Conservation (phyloP, 1,284 basidiomycete genomes). For the Cutaneotrichosporon spelunceum region DNA sequence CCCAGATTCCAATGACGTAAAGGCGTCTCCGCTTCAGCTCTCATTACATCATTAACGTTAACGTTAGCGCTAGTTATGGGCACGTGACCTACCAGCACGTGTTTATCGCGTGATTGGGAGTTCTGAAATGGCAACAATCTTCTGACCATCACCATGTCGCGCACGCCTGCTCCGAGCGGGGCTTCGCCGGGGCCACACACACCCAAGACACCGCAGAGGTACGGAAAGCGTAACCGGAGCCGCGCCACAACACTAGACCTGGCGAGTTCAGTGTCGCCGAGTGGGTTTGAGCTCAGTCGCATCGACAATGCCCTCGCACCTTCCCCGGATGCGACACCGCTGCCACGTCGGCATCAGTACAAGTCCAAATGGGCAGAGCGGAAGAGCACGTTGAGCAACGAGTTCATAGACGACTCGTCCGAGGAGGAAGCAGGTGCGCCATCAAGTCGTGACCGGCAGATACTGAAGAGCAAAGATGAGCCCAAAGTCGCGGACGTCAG, state of each 20-base stretch:
- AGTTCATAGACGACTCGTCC: slow-evolving; percentile 4
- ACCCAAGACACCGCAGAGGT: too few relatives aligned
- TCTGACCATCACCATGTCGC: too few relatives aligned
- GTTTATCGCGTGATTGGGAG: not conserved
- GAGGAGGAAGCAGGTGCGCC: not conserved
- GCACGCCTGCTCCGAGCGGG: too few relatives aligned
- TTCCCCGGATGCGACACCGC: not conserved
- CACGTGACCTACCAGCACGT: not conserved
- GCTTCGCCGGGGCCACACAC: too few relatives aligned
- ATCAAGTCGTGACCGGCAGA: not conserved
- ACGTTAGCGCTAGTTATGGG: not conserved
- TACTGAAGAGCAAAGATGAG: not conserved
- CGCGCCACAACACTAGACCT: not conserved
- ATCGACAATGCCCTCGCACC: not conserved
- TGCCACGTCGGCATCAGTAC: not conserved
- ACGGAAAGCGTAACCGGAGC: not conserved
- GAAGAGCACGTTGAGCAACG: slow-evolving; percentile 4
- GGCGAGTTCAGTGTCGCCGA: slow-evolving; percentile 1
- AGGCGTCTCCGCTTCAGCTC: too few relatives aligned
- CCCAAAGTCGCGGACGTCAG: not conserved
- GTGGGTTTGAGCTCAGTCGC: not conserved
- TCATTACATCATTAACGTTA: not conserved
- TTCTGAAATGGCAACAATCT: not conserved
- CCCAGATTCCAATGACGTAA: too few relatives aligned
- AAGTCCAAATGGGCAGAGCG: not conserved